Base-by-base conservation (phyloP, 2,329 filamentous ascomycete genomes). In the Byssochlamys sp. region DNA sequence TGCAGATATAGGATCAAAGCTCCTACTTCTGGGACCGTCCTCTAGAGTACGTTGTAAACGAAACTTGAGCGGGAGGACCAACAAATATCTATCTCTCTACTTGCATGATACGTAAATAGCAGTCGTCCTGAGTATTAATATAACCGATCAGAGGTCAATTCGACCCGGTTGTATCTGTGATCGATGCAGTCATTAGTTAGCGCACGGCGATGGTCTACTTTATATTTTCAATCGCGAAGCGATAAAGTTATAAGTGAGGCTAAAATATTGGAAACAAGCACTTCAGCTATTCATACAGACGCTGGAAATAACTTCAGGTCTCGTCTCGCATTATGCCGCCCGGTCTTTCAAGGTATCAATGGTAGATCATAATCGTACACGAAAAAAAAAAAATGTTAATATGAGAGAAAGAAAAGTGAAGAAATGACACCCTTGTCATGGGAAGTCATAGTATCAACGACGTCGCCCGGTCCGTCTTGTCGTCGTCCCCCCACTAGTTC, bases 401-500 rank as follows among this genome's bases (percentile, higher is more conserved):
- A 19, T 19, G 19, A 19, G 19, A 39, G 35, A 5, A 19, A 19
- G 39, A 45, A 24, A 45, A 19, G 10, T 33, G 2, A 3, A 33
- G 14, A 12, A 2, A 33, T 7, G 39, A 56, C 39, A 57, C 45
- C 48, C 57, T 52, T 28, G 12, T 6, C n/a, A 52, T 52, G 6
- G 24, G n/a, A 27, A 10, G 9, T 12, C 10, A n/a, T 29, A 3
- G 14, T 14, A 55, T 66, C 60, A 71, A 50, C 71, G 71, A 33
- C 71, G 69, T 55, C 71, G 68, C 31, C 63, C 67, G 25, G 67
- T 67, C 58, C 75, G 65, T 61, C 77, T 67, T 39, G 71, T 69
- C 28, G 69, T 69, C 53, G 69, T 69, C 54, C 54, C 70, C 59
- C 63, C 71, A 60, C 62, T 68, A 66, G 62, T 74, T 68, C n/a